Percentiles rank a stretch among this genome's conserved stretches.
Conservation (phyloP, 768 basidiomycete genomes). For the Trametes sanguinea region DNA sequence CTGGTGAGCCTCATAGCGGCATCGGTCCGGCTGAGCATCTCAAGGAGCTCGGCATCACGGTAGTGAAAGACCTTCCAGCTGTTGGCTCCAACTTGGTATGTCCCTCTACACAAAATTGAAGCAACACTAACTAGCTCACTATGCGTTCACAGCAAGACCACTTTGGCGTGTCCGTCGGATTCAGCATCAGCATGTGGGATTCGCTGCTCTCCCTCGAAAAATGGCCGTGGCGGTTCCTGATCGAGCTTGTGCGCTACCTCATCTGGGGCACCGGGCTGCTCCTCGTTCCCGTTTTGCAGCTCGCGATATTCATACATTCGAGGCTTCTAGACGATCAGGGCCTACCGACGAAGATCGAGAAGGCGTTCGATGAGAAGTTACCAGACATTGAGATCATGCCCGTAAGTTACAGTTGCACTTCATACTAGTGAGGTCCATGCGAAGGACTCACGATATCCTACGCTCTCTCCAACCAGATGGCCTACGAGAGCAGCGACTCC, state of each 20-base stretch:
- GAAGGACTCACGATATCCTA: no score
- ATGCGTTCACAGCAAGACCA: slow-evolving; percentile 40
- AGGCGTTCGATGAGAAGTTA: slow-evolving; percentile 26
- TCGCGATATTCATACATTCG: slow-evolving; percentile 36
- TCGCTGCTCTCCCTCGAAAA: slow-evolving; percentile 33
- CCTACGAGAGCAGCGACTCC: slow-evolving; percentile 20
- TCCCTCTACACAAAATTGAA: not conserved
- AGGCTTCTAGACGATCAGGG: slow-evolving; percentile 29
- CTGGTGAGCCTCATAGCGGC: slow-evolving; percentile 17
- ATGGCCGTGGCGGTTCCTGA: slow-evolving; percentile 31
- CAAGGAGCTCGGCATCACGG: slow-evolving; percentile 24
- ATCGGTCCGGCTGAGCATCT: slow-evolving; percentile 30
- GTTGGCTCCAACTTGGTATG: slow-evolving; percentile 32
- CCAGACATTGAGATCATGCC: slow-evolving; percentile 46
- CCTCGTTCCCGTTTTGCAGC: slow-evolving; percentile 33
- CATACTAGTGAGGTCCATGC: no score
- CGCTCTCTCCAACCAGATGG: slow-evolving; percentile 10
- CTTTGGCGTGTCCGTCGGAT: slow-evolving; percentile 37
- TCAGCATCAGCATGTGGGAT: slow-evolving; percentile 36
- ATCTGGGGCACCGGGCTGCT: slow-evolving; percentile 38
- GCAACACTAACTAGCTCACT: not conserved
- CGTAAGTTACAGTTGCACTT: slow-evolving; percentile 27
- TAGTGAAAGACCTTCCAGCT: slow-evolving; percentile 28
- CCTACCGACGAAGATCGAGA: slow-evolving; percentile 8
- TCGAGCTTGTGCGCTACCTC: slow-evolving; percentile 38